phyloP scores from a whole-genome alignment of 2,329 filamentous ascomycete species.

The Decorospora gaudefroyi region DNA sequence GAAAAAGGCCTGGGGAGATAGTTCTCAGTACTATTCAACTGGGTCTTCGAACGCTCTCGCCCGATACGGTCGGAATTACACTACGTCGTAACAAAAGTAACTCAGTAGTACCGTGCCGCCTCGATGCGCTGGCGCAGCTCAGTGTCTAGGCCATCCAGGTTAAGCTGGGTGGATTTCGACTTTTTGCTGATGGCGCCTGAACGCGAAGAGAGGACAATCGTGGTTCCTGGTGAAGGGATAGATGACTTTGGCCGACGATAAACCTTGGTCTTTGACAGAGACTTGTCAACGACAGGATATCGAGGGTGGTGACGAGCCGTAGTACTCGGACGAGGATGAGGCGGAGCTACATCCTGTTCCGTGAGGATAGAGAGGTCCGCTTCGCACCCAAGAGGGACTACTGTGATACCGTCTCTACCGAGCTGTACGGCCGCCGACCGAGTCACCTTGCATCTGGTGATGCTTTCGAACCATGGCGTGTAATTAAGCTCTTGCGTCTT shows the following conservation, averaged over 20 bases:
- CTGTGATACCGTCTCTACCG: constrained; percentile 1
- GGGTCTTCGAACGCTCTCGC: too few species aligned
- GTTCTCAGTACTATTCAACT: constrained; percentile 4
- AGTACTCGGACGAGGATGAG: not conserved
- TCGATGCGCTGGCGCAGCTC: not conserved
- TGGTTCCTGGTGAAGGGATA: not conserved
- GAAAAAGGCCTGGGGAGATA: constrained; percentile 4
- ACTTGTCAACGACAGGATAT: not conserved
- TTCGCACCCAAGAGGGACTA: not conserved
- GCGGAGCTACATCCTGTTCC: not conserved
- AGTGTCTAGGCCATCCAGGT: not conserved
- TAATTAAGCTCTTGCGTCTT: not conserved
- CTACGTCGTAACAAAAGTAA: too few species aligned
- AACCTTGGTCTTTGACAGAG: not conserved
- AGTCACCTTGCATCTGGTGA: not conserved
- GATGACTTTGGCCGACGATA: not conserved
- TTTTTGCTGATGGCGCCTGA: not conserved
- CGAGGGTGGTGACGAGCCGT: not conserved
- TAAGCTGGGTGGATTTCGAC: not conserved
- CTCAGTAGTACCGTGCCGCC: too few species aligned
- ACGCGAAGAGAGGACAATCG: not conserved
- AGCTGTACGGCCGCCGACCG: not conserved
- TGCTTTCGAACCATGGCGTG: not conserved
- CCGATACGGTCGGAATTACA: too few species aligned
- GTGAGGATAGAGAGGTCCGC: not conserved